A percentile compares a stretch with the other conserved stretches of the same genome.
phyloP scores from a whole-genome alignment of 805 yeast species.

The Nakazawaea ernobii region DNA sequence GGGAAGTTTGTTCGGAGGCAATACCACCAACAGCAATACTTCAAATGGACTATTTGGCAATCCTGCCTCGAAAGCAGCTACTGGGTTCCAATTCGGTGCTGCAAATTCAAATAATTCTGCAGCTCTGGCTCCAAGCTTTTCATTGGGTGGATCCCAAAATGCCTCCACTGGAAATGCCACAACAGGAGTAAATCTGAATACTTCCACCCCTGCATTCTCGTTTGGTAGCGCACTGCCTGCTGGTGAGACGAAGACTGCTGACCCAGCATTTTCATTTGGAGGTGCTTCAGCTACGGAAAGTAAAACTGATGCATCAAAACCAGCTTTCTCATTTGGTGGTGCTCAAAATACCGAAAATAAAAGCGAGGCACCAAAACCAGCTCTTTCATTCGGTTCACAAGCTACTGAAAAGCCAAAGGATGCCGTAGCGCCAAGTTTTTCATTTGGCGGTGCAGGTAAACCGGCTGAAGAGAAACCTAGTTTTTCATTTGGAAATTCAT shows the following conservation, averaged over 20 bases:
- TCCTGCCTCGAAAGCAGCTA: constrained; percentile 1
- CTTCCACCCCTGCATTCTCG: background rate
- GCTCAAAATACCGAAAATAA: constrained; percentile 7
- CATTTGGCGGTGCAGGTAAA: constrained; percentile 13
- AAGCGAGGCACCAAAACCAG: background rate
- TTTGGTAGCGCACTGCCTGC: background rate
- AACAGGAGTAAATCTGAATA: too few species aligned
- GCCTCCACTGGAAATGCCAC: background rate
- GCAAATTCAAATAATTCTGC: constrained; percentile 3
- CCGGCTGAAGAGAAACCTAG: constrained; percentile 9
- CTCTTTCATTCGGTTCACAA: constrained; percentile 12
- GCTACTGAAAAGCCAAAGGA: constrained; percentile 1
- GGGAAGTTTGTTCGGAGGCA: too few species aligned
- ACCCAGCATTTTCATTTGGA: constrained; percentile 15
- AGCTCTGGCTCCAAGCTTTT: constrained; percentile 5
- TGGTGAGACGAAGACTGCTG: background rate
- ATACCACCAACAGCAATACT: constrained; percentile 1
- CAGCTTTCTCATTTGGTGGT: constrained; percentile 8
- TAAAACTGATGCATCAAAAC: background rate
- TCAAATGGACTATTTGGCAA: constrained; percentile 5
- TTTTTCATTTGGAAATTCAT: constrained; percentile 10
- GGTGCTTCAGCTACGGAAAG: background rate
- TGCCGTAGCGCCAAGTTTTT: constrained; percentile 5
- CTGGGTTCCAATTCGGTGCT: background rate
- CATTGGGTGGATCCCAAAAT: background rate